Evolutionary conservation across 306 rosid species (phyloP), one percentile per base, ranked within the genome.

Genomic region (Cicer judaicum): DNA sequence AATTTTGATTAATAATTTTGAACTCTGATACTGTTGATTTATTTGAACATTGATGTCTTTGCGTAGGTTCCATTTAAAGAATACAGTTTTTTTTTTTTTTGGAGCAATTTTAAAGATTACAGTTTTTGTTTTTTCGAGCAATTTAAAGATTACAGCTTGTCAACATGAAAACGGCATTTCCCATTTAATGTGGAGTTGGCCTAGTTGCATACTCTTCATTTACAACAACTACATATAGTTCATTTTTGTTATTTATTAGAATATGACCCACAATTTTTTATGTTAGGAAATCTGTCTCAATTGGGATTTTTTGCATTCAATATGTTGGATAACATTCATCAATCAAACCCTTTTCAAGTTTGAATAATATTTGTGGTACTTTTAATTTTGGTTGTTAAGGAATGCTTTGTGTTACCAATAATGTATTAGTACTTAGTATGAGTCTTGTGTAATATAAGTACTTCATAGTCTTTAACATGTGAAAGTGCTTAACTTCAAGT

Each of bases 181-280:
- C 63, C 50, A 80, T 81, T 81, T 46, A 72, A 62, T 73, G 81
- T 53, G 74, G 69, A 54, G 8, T 21, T 71, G 64, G 47, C 64
- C 76, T 46, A 11, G 64, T 24, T 14, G 14, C 41, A 39, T 10
- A 57, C 16, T 47, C 41, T 61, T 46, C n/a, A 12, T 68, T 70
- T 40, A 9, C 61, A 62, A 9, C 61, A 62, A 14, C 73, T 68
- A 55, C 21, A 24, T 68, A 41, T 65, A n/a, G 9, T 0, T 53
- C 78, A 56, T 64, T 68, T 40, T 40, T 42, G 38, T 75, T 19
- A 57, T 73, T 46, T 64, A 78, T 68, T 61, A 50, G 41, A 74
- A 36, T 39, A 7, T 74, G 86, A 80, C 87, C 92, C 89, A 75
- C 83, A 41, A 4, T 0, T 34, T 78, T 75, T 54, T 44, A 29